Evolutionary conservation across 1,284 basidiomycete species (phyloP).

Genomic region (Ustilago hordei): DNA sequence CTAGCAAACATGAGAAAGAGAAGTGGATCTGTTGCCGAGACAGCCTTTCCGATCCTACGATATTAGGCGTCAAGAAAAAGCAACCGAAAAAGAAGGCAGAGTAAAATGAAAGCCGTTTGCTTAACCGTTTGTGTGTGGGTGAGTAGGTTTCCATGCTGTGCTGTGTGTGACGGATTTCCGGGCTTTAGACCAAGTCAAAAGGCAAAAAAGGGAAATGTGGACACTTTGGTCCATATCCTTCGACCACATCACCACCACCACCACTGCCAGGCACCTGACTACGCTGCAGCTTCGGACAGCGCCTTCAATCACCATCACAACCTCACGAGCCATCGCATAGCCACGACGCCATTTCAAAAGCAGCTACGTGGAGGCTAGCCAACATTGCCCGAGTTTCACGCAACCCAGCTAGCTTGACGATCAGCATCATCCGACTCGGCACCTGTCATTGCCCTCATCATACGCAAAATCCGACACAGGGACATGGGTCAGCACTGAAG

Average conservation of each 20-base stretch:
- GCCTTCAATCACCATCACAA: background rate
- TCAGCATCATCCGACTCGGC: background rate
- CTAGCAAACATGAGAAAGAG: background rate
- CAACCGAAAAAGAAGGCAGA: background rate
- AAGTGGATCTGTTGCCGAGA: background rate
- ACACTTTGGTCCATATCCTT: background rate
- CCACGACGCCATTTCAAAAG: background rate
- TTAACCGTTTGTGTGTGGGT: constrained; percentile 4
- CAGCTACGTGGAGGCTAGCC: background rate
- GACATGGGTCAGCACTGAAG: background rate
- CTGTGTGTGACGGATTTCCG: constrained; percentile 8
- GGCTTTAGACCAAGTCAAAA: background rate
- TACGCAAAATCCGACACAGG: background rate
- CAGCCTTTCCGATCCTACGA: background rate
- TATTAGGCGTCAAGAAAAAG: background rate
- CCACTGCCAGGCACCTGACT: background rate
- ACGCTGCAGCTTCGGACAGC: background rate
- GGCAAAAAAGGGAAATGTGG: too few relatives aligned
- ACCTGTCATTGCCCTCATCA: background rate
- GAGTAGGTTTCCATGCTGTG: background rate
- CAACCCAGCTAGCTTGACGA: too few relatives aligned
- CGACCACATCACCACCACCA: background rate
- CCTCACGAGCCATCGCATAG: background rate
- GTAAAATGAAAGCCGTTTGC: background rate
- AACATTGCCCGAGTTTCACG: background rate